Evolutionary conservation across 1,139 yeast genomes (phyloP).

Genomic region (Geotrichum klebahnii): DNA sequence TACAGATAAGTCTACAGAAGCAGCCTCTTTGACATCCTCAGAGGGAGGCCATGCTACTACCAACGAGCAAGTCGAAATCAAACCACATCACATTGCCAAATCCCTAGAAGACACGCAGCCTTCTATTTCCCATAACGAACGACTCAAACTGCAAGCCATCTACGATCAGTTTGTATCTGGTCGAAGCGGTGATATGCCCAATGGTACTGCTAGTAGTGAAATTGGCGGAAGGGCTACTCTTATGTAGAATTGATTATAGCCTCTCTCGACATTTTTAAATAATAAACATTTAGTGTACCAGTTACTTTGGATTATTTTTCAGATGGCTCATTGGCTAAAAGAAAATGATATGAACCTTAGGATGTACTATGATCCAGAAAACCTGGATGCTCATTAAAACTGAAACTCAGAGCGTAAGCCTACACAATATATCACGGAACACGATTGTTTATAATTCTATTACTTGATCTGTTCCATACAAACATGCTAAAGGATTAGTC

Average conservation of each 20-base stretch:
- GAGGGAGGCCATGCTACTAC: no score
- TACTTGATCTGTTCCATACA: no score
- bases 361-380: no score
- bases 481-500: no score
- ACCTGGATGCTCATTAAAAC: no score
- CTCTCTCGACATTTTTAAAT: background rate
- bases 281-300: background rate
- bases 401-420: no score
- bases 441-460: no score
- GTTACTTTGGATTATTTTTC: no score
- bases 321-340: no score
- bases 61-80: slow-evolving; percentile 41
- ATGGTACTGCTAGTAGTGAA: slow-evolving; percentile 75
- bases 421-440: no score
- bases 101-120: slow-evolving; percentile 79
- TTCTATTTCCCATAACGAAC: slow-evolving; percentile 74
- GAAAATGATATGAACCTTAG: no score
- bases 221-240: slow-evolving; percentile 81
- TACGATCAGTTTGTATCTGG: slow-evolving; percentile 73
- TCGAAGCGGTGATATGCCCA: slow-evolving; percentile 85
- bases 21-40: background rate
- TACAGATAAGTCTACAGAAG: background rate
- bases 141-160: slow-evolving; percentile 55
- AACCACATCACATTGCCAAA: slow-evolving; percentile 53
- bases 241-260: slow-evolving; percentile 43